These are phyloP conservation scores for Corymbia maculata DNA, from an alignment of 345 rosid species.

Conservation along the genomic window DNA sequence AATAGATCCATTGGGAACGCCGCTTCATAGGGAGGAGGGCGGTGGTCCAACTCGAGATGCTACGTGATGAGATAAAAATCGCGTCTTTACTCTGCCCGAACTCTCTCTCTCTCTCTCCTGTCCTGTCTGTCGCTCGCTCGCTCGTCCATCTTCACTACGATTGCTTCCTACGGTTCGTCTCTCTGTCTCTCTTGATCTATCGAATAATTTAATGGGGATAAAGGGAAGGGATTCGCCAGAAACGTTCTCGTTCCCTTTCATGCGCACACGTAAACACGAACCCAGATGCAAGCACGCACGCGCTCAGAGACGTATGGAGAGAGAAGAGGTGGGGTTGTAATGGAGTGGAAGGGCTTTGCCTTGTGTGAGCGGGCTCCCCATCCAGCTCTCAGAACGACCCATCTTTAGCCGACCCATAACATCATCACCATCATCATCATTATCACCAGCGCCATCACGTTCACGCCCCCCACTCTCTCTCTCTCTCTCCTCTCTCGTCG, in stretches of 20 bases:
- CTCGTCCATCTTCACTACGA: too few relatives aligned
- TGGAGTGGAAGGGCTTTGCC: not conserved
- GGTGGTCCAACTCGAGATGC: not conserved
- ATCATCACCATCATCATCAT: not conserved
- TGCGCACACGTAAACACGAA: not conserved
- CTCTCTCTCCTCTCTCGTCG: not conserved
- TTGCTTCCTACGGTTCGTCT: too few relatives aligned
- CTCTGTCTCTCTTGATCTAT: not conserved
- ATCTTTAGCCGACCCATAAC: not conserved
- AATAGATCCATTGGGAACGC: not conserved
- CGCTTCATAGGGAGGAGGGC: not conserved
- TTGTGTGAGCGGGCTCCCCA: not conserved
- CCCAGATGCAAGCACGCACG: not conserved
- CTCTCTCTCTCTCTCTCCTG: not conserved
- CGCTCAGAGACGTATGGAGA: not conserved
- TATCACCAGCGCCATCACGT: not conserved
- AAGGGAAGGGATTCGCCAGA: not conserved
- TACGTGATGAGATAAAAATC: not conserved
- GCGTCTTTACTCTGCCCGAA: not conserved
- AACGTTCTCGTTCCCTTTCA: not conserved
- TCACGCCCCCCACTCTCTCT: not conserved
- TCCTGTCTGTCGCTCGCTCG: not conserved
- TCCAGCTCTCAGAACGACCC: not conserved
- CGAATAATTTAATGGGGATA: not conserved
- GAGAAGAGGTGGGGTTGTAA: not conserved